These are phyloP conservation scores for Suillus discolor DNA, from an alignment of 768 basidiomycete genomes.

Conservation along the genomic window DNA sequence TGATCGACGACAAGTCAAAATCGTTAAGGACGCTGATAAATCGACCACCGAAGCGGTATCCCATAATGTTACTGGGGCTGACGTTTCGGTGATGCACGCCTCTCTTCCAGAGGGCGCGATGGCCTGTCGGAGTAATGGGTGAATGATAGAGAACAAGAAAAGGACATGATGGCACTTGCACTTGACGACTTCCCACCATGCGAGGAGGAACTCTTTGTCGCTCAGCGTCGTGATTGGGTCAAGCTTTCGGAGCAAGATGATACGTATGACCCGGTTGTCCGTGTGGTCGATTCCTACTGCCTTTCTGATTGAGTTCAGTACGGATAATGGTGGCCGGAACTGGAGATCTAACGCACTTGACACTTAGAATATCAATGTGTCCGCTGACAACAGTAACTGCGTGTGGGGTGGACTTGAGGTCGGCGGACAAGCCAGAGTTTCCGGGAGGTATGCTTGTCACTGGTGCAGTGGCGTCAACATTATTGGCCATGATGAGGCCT, in stretches of 20 bases:
- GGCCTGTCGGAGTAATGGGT: background rate
- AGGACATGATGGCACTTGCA: too few species aligned
- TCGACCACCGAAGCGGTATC: background rate
- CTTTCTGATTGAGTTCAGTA: too few species aligned
- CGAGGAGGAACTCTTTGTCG: background rate
- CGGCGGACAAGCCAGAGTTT: background rate
- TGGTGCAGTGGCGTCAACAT: background rate
- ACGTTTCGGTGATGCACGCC: background rate
- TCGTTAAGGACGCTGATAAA: background rate
- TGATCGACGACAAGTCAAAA: background rate
- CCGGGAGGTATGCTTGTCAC: background rate
- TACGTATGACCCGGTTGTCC: too few species aligned
- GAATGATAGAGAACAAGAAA: background rate
- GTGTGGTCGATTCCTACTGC: too few species aligned
- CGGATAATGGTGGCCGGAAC: too few species aligned
- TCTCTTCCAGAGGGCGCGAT: background rate
- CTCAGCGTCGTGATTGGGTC: too few species aligned
- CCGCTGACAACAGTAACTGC: background rate
- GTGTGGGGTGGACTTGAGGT: constrained; percentile 4
- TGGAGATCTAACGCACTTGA: background rate
- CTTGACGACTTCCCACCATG: too few species aligned
- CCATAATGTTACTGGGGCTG: background rate
- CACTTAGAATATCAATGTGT: background rate
- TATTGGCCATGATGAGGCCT: background rate
- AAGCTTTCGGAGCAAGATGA: too few species aligned